Percentiles rank a stretch among this genome's conserved stretches.
Evolutionary conservation across 2,329 filamentous ascomycete species (phyloP).

Genomic region (Monascus ruber): DNA sequence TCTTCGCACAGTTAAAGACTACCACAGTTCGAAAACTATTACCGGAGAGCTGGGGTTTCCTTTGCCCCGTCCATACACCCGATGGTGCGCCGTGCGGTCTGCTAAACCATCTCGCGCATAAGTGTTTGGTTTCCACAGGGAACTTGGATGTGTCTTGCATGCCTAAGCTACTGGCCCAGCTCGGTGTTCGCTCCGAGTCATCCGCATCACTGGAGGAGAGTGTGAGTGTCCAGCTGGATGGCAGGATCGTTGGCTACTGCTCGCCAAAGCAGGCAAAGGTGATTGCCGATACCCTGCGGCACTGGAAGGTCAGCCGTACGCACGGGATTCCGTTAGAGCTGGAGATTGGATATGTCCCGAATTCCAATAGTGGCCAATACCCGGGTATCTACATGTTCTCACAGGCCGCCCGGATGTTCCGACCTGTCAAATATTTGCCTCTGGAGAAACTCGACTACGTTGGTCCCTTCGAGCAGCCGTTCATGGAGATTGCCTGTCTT

Average conservation of each 20-base stretch:
- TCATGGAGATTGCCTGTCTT: slow-evolving; percentile 95
- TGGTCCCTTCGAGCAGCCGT: slow-evolving; percentile 89
- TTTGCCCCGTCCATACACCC: slow-evolving; percentile 94
- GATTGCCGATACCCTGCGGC: slow-evolving; percentile 76
- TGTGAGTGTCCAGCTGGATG: slow-evolving; percentile 82
- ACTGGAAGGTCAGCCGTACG: slow-evolving; percentile 88
- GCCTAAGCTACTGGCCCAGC: slow-evolving; percentile 60
- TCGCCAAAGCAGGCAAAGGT: slow-evolving; percentile 68
- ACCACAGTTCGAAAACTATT: slow-evolving; percentile 92
- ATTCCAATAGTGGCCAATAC: slow-evolving; percentile 84
- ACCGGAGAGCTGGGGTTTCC: slow-evolving; percentile 94
- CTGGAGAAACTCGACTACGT: slow-evolving; percentile 78
- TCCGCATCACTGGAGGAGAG: slow-evolving; percentile 72
- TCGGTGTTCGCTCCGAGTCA: slow-evolving; percentile 66
- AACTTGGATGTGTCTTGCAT: slow-evolving; percentile 63
- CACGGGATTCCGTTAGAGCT: slow-evolving; percentile 71
- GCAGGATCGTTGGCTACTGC: slow-evolving; percentile 81
- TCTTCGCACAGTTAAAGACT: slow-evolving; percentile 95
- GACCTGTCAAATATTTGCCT: slow-evolving; percentile 84
- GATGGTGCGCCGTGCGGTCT: slow-evolving; percentile 92
- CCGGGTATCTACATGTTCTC: slow-evolving; percentile 93
- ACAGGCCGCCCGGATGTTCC: slow-evolving; percentile 71
- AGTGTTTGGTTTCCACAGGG: slow-evolving; percentile 77
- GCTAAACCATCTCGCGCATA: slow-evolving; percentile 89
- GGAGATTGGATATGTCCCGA: slow-evolving; percentile 84